phyloP scores from a whole-genome alignment of 345 rosid species.

The Pseudoturritis turrita region DNA sequence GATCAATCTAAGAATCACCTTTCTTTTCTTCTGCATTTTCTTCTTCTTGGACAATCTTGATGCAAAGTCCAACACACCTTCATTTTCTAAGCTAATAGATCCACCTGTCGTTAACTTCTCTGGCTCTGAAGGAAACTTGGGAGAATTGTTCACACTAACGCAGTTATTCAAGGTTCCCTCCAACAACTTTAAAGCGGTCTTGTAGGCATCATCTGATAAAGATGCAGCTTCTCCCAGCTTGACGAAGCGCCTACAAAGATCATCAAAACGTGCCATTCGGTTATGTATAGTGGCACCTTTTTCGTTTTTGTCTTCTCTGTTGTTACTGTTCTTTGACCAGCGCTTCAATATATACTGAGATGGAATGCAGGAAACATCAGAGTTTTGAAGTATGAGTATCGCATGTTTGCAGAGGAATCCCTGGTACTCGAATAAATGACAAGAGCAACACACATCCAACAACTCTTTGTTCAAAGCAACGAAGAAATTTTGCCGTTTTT shows the following conservation, averaged over 20 bases:
- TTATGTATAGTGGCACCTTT: constrained; percentile 21
- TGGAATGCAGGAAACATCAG: constrained; percentile 39
- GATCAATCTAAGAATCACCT: constrained; percentile 37
- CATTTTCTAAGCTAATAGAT: constrained; percentile 27
- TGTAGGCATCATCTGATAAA: constrained; percentile 44
- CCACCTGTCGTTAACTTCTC: constrained; percentile 27
- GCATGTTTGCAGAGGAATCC: constrained; percentile 51
- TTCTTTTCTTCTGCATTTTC: constrained; percentile 49
- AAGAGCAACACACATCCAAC: constrained; percentile 40
- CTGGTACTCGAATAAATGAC: constrained; percentile 40
- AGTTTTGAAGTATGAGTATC: constrained; percentile 42
- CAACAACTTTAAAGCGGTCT: constrained; percentile 33
- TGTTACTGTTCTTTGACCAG: constrained; percentile 34
- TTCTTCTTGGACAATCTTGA: constrained; percentile 39
- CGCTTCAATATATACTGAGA: constrained; percentile 39
- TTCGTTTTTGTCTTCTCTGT: constrained; percentile 22
- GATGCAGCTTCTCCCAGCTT: constrained; percentile 46
- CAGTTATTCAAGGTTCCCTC: constrained; percentile 37
- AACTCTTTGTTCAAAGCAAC: constrained; percentile 34
- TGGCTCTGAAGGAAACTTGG: constrained; percentile 29
- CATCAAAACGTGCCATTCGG: constrained; percentile 39
- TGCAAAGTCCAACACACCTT: constrained; percentile 18
- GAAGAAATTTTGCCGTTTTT: constrained; percentile 34
- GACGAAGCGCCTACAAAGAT: constrained; percentile 36
- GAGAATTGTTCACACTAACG: constrained; percentile 29